These are phyloP conservation scores for Drosera capensis DNA, from an alignment of 148 eudicot genomes.

Conservation along the genomic window DNA sequence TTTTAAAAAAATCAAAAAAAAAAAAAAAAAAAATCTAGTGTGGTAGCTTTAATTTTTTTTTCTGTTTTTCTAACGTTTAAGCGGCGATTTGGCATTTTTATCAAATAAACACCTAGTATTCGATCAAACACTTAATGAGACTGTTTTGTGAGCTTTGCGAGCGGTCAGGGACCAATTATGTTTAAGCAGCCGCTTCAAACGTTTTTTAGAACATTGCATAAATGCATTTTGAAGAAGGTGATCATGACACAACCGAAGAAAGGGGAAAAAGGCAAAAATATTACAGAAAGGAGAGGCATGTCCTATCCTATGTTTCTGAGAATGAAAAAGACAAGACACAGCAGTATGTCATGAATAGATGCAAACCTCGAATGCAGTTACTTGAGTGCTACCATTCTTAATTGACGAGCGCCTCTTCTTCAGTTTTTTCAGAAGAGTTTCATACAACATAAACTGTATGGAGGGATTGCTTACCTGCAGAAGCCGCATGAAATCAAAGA, in stretches of 20 bases:
- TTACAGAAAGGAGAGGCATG: neutral
- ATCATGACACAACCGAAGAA: no score
- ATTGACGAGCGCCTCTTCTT: constrained; percentile 48
- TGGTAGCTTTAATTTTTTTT: no score
- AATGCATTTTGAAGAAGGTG: neutral
- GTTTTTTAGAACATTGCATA: neutral
- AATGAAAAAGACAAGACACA: neutral
- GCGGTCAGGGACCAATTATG: no score
- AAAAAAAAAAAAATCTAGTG: no score
- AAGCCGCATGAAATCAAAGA: constrained; percentile 18
- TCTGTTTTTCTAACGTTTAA: no score
- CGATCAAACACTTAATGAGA: no score
- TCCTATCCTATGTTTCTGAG: neutral
- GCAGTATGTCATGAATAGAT: neutral
- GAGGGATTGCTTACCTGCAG: constrained; percentile 92
- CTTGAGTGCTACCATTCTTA: constrained; percentile 32
- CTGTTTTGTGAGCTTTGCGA: no score
- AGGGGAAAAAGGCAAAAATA: no score
- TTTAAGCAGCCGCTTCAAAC: no score
- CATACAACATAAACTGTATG: constrained; percentile 93
- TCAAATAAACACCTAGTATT: no score
- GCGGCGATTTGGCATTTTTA: no score
- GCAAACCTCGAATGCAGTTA: constrained; percentile 83
- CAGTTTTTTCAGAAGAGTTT: constrained; percentile 77
- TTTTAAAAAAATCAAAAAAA: no score